Evolutionary conservation across 2,329 filamentous ascomycete species (phyloP).

Genomic region (Fusarium xylarioides): DNA sequence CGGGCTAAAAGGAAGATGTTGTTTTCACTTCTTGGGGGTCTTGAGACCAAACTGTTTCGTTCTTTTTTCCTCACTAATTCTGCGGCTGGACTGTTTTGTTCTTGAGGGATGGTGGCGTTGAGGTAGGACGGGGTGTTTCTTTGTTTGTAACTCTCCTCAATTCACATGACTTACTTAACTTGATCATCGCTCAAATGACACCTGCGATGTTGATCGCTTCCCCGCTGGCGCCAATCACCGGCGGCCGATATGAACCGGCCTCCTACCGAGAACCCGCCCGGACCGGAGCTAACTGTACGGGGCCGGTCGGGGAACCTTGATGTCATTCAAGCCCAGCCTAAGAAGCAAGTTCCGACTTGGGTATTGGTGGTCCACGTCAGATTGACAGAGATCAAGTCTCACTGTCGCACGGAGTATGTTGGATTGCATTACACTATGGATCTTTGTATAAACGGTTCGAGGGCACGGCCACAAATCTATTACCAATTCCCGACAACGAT

Average conservation of each 20-base stretch:
- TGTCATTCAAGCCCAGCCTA: not conserved
- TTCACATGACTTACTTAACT: constrained; percentile 19
- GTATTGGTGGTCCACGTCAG: not conserved
- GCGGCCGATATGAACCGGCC: constrained; percentile 26
- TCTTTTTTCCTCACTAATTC: constrained; percentile 8
- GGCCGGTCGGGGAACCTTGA: constrained; percentile 15
- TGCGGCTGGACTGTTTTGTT: constrained; percentile 17
- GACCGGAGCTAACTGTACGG: constrained; percentile 26
- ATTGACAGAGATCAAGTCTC: not conserved
- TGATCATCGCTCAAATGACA: constrained; percentile 13
- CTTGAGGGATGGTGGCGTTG: constrained; percentile 31
- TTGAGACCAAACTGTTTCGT: constrained; percentile 17
- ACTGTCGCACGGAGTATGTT: not conserved
- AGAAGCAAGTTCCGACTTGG: constrained; percentile 1
- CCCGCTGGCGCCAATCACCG: constrained; percentile 19
- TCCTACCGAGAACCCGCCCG: constrained; percentile 13
- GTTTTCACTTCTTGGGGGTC: constrained; percentile 10
- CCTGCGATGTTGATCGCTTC: constrained; percentile 2
- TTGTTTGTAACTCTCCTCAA: constrained; percentile 36
- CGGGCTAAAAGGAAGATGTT: constrained; percentile 11
- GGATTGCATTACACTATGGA: not conserved
- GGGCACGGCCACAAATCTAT: not conserved
- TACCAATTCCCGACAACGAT: not conserved
- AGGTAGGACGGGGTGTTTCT: constrained; percentile 27
- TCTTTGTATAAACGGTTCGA: not conserved